These are phyloP conservation scores for Picochlorum sp. DNA, from an alignment of 139 green algal genomes.

Conservation along the genomic window DNA sequence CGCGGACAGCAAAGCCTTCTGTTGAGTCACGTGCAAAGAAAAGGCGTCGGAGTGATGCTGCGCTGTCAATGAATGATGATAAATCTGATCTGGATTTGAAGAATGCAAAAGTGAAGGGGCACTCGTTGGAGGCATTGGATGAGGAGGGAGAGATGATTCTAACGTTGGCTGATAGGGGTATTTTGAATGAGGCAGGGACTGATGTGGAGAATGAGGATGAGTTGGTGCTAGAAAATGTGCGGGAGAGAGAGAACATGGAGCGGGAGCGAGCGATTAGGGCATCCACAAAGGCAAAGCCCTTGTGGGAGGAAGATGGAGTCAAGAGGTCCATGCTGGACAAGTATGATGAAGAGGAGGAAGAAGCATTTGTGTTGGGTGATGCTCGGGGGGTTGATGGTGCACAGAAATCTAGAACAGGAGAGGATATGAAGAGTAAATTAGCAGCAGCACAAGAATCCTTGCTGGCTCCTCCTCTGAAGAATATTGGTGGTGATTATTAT, in stretches of 20 bases:
- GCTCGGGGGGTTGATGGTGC: conserved; percentile 13
- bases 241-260: conserved; percentile 60
- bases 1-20: conserved; percentile 22
- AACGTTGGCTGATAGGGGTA: conserved; percentile 69
- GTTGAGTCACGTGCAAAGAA: conserved; percentile 20
- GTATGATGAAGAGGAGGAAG: conserved; percentile 81
- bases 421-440: conserved; percentile 54
- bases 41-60: conserved; percentile 5
- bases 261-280: conserved; percentile 54
- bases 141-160: conserved; percentile 73
- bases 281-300: conserved; percentile 58
- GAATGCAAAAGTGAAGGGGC: conserved; percentile 45
- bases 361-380: conserved; percentile 43
- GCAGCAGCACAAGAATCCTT: conserved; percentile 22
- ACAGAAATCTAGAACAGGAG: conserved; percentile 29
- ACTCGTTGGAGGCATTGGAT: conserved; percentile 47
- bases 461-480: conserved; percentile 2
- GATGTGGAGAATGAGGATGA: conserved; percentile 53
- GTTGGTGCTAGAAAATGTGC: conserved; percentile 73
- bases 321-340: conserved; percentile 60
- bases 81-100: conserved; percentile 42
- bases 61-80: background rate
- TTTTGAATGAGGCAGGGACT: conserved; percentile 64
- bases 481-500: conserved; percentile 48
- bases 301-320: conserved; percentile 75